These are phyloP conservation scores for Colletotrichum lindemuthianum DNA, from an alignment of 2,329 filamentous ascomycete species.

Conservation along the genomic window DNA sequence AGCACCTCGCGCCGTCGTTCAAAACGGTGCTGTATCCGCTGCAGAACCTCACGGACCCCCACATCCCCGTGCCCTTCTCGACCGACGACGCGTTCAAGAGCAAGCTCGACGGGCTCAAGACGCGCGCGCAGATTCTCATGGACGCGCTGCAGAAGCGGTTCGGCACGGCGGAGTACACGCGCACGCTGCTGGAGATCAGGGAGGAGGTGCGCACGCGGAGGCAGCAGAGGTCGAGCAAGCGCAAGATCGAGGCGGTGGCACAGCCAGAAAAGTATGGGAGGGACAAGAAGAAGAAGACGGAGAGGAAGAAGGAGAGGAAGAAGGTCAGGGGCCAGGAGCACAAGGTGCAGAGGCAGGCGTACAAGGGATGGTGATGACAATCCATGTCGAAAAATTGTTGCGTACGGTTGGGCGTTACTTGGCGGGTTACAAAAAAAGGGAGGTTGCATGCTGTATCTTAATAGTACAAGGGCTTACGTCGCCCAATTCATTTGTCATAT, in stretches of 20 bases:
- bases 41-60: conserved; percentile 84
- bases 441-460: conserved; percentile 23
- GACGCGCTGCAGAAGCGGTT: conserved; percentile 86
- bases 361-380: conserved; percentile 57
- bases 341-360: conserved; percentile 76
- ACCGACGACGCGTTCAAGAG: conserved; percentile 75
- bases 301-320: conserved; percentile 83
- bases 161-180: conserved; percentile 83
- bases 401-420: conserved; percentile 35
- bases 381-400: conserved; percentile 5
- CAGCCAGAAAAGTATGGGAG: conserved; percentile 81
- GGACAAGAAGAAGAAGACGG: conserved; percentile 84
- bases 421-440: conserved; percentile 20
- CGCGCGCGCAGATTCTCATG: conserved; percentile 80
- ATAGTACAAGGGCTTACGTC: conserved; percentile 28
- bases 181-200: conserved; percentile 76
- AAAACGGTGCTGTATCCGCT: conserved; percentile 70
- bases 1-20: conserved; percentile 70
- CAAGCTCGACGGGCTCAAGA: conserved; percentile 75
- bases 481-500: conserved; percentile 32
- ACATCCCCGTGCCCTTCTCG: conserved; percentile 76
- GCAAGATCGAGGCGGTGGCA: conserved; percentile 86
- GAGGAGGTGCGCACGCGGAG: conserved; percentile 77
- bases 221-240: conserved; percentile 81
- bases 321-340: conserved; percentile 82